These are phyloP conservation scores for Emergomyces orientalis DNA, from an alignment of 2,329 filamentous ascomycete species.

Conservation along the genomic window DNA sequence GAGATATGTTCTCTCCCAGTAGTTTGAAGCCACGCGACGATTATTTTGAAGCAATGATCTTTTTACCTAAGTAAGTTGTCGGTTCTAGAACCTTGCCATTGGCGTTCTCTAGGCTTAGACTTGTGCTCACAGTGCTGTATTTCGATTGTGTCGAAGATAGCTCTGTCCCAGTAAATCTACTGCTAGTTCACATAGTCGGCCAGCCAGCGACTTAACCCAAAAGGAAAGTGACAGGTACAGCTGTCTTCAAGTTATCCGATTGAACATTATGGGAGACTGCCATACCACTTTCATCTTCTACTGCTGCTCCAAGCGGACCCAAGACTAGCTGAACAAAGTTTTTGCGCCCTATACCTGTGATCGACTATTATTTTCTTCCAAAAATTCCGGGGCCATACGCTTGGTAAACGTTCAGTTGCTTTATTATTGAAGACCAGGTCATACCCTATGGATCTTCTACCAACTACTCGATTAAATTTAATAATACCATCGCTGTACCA, in stretches of 20 bases:
- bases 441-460: background rate
- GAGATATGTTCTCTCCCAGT: background rate
- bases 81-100: slow-evolving; percentile 2
- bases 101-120: background rate
- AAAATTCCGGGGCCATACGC: background rate
- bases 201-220: background rate
- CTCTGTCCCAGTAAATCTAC: background rate
- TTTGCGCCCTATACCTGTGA: background rate
- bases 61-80: background rate
- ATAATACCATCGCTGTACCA: background rate
- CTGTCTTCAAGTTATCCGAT: background rate
- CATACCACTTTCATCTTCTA: background rate
- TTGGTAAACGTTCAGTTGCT: background rate
- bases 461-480: background rate
- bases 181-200: background rate
- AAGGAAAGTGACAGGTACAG: background rate
- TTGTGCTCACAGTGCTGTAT: background rate
- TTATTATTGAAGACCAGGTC: background rate
- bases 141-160: background rate
- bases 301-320: background rate
- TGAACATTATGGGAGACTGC: background rate
- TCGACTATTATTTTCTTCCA: background rate
- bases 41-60: background rate
- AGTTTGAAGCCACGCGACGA: background rate
- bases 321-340: no score